These are phyloP conservation scores for Lecanicillium sp. DNA, from an alignment of 2,329 filamentous ascomycete genomes.

Conservation along the genomic window DNA sequence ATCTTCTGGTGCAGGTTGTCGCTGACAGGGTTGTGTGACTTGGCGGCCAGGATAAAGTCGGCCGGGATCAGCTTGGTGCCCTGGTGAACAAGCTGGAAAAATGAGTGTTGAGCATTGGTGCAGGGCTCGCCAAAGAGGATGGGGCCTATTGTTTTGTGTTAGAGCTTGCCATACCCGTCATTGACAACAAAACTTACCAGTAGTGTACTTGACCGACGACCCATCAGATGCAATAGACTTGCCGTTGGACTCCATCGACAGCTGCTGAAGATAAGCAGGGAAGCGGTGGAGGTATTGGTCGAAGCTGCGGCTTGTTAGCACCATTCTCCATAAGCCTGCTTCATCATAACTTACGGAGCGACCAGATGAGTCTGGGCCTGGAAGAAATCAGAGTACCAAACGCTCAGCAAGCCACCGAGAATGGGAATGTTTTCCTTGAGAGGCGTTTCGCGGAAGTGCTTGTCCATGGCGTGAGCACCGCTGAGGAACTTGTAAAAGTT, in stretches of 20 bases:
- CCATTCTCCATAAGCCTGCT: background rate
- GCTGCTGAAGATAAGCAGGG: conserved; percentile 96
- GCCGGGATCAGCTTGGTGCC: conserved; percentile 97
- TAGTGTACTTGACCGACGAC: conserved; percentile 93
- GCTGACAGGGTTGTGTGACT: conserved; percentile 94
- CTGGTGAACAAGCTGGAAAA: conserved; percentile 99
- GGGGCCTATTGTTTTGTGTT: conserved; percentile 40
- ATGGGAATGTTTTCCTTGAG: conserved; percentile 92
- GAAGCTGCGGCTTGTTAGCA: conserved; percentile 47
- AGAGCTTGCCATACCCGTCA: background rate
- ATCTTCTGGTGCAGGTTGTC: conserved; percentile 94
- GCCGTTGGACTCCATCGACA: conserved; percentile 99
- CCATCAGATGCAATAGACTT: conserved; percentile 90
- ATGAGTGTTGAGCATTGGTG: conserved; percentile 98
- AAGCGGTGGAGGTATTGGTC: conserved; percentile 99
- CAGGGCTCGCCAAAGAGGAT: conserved; percentile 97
- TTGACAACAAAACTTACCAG: conserved; percentile 36
- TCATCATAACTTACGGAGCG: conserved; percentile 68
- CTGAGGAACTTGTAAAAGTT: conserved; percentile 96
- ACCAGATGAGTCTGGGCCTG: conserved; percentile 96
- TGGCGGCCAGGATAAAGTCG: conserved; percentile 93
- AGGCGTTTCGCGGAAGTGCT: conserved; percentile 88
- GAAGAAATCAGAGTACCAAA: conserved; percentile 99
- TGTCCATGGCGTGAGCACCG: conserved; percentile 95
- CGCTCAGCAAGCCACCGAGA: conserved; percentile 84